These are phyloP conservation scores for sorghum (Sorghum bicolor) DNA, from an alignment of 176 grass and related monocot species.

Conservation along the genomic window Sorghum_bicolor_NCBIv3 NC_012879.2:56314501-56315000, in stretches of 20 bases:
- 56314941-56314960: no score
- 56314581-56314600: neutral
- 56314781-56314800: conserved; percentile 87
- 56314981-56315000: neutral
- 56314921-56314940: neutral
- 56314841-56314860: conserved; percentile 56
- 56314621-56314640: no score
- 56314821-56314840: conserved; percentile 99
- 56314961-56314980: no score
- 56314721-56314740: no score
- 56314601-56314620: neutral
- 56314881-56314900: conserved; percentile 63
- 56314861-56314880: conserved; percentile 90
- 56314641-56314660: neutral
- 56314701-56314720: no score
- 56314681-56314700: no score
- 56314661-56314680: no score
- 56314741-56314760: conserved; percentile 74
- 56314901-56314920: conserved; percentile 41
- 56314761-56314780: conserved; percentile 52
- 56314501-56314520: neutral
- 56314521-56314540: neutral
- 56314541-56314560: neutral
- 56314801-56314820: conserved; percentile 97
- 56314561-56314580: neutral